These are phyloP conservation scores for Debaryomyces subglobosus DNA, from an alignment of 1,139 yeast genomes.

Conservation along the genomic window DNA sequence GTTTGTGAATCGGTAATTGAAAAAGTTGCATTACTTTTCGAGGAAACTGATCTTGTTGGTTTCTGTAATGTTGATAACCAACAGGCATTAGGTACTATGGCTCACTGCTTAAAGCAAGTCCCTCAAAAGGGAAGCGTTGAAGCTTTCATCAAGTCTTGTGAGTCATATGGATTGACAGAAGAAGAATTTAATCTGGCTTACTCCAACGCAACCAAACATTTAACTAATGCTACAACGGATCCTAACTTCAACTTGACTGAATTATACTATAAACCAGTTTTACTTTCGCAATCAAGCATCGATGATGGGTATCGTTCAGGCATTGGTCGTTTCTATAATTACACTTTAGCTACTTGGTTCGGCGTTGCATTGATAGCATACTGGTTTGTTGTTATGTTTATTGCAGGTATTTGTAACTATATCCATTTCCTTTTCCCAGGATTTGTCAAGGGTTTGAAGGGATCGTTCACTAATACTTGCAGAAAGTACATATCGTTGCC, in stretches of 20 bases:
- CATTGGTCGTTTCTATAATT: constrained; percentile 42
- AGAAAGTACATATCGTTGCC: constrained; percentile 52
- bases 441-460: constrained; percentile 33
- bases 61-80: constrained; percentile 32
- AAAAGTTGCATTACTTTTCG: constrained; percentile 30
- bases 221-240: constrained; percentile 29
- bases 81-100: constrained; percentile 38
- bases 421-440: constrained; percentile 38
- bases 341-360: constrained; percentile 49
- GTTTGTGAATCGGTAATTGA: constrained; percentile 34
- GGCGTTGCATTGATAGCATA: constrained; percentile 53
- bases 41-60: constrained; percentile 25
- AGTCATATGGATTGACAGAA: constrained; percentile 29
- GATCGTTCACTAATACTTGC: constrained; percentile 34
- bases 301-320: constrained; percentile 40
- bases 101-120: constrained; percentile 27
- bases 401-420: constrained; percentile 47
- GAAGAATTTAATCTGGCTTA: constrained; percentile 34
- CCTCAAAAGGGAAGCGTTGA: constrained; percentile 22
- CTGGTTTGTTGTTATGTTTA: constrained; percentile 35
- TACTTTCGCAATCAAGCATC: constrained; percentile 24
- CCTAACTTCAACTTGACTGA: constrained; percentile 30
- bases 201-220: constrained; percentile 39
- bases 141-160: constrained; percentile 23
- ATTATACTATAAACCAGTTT: constrained; percentile 35